These are phyloP conservation scores for Ustilago shanxiensis DNA, from an alignment of 1,284 basidiomycete species.

Conservation along the genomic window DNA sequence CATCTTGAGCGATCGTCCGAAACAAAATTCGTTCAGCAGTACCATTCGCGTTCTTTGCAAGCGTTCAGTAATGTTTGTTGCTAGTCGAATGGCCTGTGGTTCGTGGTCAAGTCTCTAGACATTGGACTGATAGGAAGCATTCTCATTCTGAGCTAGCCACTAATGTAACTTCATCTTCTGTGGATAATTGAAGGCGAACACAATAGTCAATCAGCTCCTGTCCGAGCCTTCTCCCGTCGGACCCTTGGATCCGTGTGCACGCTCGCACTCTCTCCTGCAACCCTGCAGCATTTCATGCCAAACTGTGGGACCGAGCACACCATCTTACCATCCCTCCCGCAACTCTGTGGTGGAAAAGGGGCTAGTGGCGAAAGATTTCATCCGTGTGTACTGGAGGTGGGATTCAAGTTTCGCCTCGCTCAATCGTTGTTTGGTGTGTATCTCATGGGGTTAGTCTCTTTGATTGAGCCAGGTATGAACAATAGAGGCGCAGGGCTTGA, in stretches of 20 bases:
- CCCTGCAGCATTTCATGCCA: conserved; percentile 7
- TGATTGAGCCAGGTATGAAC: neutral
- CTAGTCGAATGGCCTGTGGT: too few relatives aligned
- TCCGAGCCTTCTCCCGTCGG: neutral
- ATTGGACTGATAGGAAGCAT: neutral
- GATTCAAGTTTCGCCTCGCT: too few relatives aligned
- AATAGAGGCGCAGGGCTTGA: neutral
- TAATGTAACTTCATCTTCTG: neutral
- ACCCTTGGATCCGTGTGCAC: neutral
- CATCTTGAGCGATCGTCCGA: neutral
- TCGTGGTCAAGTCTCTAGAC: too few relatives aligned
- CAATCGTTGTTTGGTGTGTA: too few relatives aligned
- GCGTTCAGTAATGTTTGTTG: too few relatives aligned
- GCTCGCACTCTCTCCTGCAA: neutral
- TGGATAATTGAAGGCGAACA: too few relatives aligned
- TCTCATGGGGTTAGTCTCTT: neutral
- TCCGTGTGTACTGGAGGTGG: too few relatives aligned
- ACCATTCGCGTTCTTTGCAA: too few relatives aligned
- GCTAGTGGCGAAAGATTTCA: neutral
- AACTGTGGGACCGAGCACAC: conserved; percentile 1
- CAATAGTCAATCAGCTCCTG: neutral
- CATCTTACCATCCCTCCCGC: neutral
- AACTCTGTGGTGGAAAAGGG: neutral
- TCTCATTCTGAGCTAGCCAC: neutral
- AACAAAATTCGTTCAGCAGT: neutral